Evolutionary conservation across 2,329 filamentous ascomycete genomes (phyloP), one percentile per base, ranked within the genome.

Genomic region (Aspergillus ustus): DNA sequence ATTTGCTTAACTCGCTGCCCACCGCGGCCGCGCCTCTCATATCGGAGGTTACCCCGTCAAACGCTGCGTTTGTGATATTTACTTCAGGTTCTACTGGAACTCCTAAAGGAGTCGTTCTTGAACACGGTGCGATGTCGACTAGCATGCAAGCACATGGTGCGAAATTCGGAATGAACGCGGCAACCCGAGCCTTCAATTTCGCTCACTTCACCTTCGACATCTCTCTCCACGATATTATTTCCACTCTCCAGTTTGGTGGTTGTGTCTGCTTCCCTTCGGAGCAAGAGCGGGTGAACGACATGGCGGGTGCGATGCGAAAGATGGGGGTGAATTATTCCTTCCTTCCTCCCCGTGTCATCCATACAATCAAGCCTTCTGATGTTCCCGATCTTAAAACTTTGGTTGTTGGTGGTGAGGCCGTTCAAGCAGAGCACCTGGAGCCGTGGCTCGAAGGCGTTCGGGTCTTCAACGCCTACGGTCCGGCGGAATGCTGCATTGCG

Each of bases 151-250:
- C 57, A 11, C 57, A 60, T 9, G 57, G 51, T 7, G 31, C 28
- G 20, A 44, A 28, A 2, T 52, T 58, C 11, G 55, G 55, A 1
- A 58, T 60, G 43, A 50, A 49, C 44, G 7, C 44, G 22, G 15
- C 40, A 31, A 44, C 57, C 15, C 57, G 57, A 2, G 50, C 46
- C 17, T 54, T 60, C 22, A 48, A 60, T 19, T 60, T 60, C 19
- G 57, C 57, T 13, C 52, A 53, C 22, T 54, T 59, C 49, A 52
- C 57, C 9, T 59, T 59, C 28, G 57, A 59, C 19, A 59, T 59
- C 17, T 52, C 48, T 46, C 52, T 60, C 15, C 57, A 54, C 22
- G 57, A 60, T 44, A 53, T 54, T 31, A 49, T 60, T 34, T 29
- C 51, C 17, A 45, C 57, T 1, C 51, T 60, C 13, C 51, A 49